phyloP scores from a whole-genome alignment of 768 basidiomycete genomes.

The Fomitopsis serialis region DNA sequence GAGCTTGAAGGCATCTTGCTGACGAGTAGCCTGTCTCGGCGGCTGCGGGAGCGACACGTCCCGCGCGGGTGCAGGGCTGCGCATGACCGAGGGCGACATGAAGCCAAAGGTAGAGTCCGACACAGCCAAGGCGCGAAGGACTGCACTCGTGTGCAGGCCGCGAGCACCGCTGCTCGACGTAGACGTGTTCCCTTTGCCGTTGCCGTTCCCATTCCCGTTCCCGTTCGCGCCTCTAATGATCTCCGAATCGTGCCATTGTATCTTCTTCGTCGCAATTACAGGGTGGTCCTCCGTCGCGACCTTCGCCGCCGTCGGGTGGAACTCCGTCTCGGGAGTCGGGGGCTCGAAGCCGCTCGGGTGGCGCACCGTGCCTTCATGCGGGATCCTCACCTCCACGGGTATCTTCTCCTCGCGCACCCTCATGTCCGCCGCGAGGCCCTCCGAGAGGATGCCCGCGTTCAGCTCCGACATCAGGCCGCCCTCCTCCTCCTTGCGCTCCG shows the following conservation, averaged over 20 bases:
- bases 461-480: conserved; percentile 23
- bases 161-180: conserved; percentile 7
- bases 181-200: not conserved
- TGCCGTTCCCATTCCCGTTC: not conserved
- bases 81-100: not conserved
- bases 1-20: not conserved
- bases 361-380: conserved; percentile 11
- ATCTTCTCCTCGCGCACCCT: conserved; percentile 22
- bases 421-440: conserved; percentile 20
- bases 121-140: conserved; percentile 9
- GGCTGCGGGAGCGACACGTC: not conserved
- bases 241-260: conserved; percentile 12
- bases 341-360: conserved; percentile 23
- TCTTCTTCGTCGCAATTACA: conserved; percentile 4
- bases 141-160: conserved; percentile 18
- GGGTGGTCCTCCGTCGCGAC: conserved; percentile 4
- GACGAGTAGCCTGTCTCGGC: not conserved
- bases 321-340: conserved; percentile 21
- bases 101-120: not conserved
- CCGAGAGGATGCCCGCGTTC: conserved; percentile 19
- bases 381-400: conserved; percentile 19
- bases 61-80: not conserved
- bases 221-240: not conserved
- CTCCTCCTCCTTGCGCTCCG: conserved; percentile 20
- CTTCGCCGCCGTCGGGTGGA: conserved; percentile 16